Conservation (phyloP, 371 early-diverging fungal genomes). For the Mucor racemosus region DNA sequence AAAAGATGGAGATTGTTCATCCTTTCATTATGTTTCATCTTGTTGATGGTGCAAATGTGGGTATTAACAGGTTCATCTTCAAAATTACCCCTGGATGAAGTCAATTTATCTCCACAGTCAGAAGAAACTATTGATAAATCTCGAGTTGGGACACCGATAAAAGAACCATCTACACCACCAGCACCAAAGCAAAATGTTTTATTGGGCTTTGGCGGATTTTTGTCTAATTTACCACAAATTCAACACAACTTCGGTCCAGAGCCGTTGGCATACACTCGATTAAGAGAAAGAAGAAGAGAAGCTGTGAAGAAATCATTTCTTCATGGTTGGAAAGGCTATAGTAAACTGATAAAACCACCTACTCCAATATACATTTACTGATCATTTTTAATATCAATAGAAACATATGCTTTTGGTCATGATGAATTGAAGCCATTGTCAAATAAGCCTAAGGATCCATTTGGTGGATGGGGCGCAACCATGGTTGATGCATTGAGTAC, state of each 20-base stretch:
- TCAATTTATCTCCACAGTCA: neutral
- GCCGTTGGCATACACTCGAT: slow-evolving; percentile 19
- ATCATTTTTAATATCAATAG: slow-evolving; percentile 6
- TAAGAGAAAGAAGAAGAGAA: slow-evolving; percentile 23
- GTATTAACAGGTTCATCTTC: neutral
- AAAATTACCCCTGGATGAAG: slow-evolving; percentile 4
- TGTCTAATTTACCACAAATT: slow-evolving; percentile 25
- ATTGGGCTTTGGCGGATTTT: slow-evolving; percentile 23
- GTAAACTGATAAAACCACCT: slow-evolving; percentile 20
- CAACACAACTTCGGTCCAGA: slow-evolving; percentile 31
- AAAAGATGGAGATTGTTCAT: slow-evolving; percentile 15
- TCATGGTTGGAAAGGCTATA: slow-evolving; percentile 80
- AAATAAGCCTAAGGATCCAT: slow-evolving; percentile 58
- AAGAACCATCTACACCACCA: neutral
- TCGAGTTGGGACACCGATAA: neutral
- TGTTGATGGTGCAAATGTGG: slow-evolving; percentile 2
- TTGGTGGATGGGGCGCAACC: slow-evolving; percentile 79
- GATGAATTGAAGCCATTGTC: slow-evolving; percentile 63
- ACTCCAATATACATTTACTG: too few relatives aligned
- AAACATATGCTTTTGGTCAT: slow-evolving; percentile 57
- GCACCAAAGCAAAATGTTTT: slow-evolving; percentile 20
- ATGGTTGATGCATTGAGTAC: slow-evolving; percentile 87
- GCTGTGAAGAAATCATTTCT: slow-evolving; percentile 34
- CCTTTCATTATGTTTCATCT: neutral
- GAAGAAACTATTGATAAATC: slow-evolving; percentile 1